A percentile compares a stretch with the other conserved stretches of the same genome.
Evolutionary conservation across 2,329 filamentous ascomycete species (phyloP).

Genomic region (Pseudogymnoascus sp.): DNA sequence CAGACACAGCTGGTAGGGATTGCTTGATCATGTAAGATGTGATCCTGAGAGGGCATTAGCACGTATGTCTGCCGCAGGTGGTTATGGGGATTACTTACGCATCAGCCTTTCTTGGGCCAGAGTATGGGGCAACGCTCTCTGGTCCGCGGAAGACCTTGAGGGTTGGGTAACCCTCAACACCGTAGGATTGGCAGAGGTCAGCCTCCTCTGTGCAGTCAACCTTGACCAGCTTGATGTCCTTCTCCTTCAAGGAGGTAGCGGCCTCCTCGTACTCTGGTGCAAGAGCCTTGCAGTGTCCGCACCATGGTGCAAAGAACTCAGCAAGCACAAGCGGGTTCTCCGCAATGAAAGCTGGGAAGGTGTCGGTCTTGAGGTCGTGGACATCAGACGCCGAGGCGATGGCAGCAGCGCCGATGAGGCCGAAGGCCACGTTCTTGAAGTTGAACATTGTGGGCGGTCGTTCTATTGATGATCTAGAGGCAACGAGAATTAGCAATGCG

Average conservation of each 20-base stretch:
- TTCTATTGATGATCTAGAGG: background rate
- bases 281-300: conserved; percentile 94
- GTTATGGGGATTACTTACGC: conserved; percentile 40
- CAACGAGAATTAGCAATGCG: background rate
- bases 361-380: conserved; percentile 72
- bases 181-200: conserved; percentile 81
- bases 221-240: conserved; percentile 78
- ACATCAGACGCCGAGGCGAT: conserved; percentile 71
- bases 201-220: conserved; percentile 92
- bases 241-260: conserved; percentile 76
- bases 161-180: conserved; percentile 96
- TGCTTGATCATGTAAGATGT: conserved; percentile 96
- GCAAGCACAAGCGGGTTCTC: conserved; percentile 82
- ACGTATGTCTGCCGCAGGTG: background rate
- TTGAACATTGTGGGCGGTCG: conserved; percentile 22
- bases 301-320: conserved; percentile 97
- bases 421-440: conserved; percentile 25
- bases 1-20: conserved; percentile 83
- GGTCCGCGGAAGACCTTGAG: conserved; percentile 96
- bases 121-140: conserved; percentile 75
- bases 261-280: conserved; percentile 86
- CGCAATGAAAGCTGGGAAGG: conserved; percentile 79
- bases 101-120: conserved; percentile 80
- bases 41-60: conserved; percentile 37
- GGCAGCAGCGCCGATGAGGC: conserved; percentile 33